A percentile compares a stretch with the other conserved stretches of the same genome.
Conservation (phyloP, 805 yeast species). For the Kodamaea kaohsiungensis region DNA sequence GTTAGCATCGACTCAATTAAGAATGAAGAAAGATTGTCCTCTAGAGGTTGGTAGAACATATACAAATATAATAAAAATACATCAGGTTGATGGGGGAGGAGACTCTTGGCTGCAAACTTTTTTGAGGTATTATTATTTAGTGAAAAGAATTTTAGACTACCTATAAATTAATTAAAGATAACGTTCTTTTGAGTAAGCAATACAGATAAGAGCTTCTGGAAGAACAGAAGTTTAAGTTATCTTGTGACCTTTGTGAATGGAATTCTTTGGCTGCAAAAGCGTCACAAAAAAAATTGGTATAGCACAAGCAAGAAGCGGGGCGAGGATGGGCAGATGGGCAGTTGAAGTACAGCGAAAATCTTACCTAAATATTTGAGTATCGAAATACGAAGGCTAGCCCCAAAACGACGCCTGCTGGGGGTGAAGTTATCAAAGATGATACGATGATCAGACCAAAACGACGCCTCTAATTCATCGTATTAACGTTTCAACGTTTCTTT, state of each 20-base stretch:
- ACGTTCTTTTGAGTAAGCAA: background rate
- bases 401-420: too few species aligned
- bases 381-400: too few species aligned
- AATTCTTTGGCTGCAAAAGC: background rate
- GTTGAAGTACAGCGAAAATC: background rate
- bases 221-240: background rate
- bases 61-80: too few species aligned
- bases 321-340: background rate
- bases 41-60: constrained; percentile 53
- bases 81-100: background rate
- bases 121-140: too few species aligned
- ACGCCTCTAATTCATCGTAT: too few species aligned
- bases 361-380: too few species aligned
- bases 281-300: background rate
- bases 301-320: background rate
- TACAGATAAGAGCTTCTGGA: background rate
- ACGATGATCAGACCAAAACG: too few species aligned
- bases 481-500: too few species aligned
- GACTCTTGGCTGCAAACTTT: background rate
- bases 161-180: background rate
- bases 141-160: background rate
- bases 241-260: background rate
- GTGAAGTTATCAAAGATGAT: too few species aligned
- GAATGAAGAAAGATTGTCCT: constrained; percentile 47
- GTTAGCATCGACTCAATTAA: constrained; percentile 54